Base-by-base conservation (phyloP, 2,329 filamentous ascomycete species). In the Laburnicola sp. region DNA sequence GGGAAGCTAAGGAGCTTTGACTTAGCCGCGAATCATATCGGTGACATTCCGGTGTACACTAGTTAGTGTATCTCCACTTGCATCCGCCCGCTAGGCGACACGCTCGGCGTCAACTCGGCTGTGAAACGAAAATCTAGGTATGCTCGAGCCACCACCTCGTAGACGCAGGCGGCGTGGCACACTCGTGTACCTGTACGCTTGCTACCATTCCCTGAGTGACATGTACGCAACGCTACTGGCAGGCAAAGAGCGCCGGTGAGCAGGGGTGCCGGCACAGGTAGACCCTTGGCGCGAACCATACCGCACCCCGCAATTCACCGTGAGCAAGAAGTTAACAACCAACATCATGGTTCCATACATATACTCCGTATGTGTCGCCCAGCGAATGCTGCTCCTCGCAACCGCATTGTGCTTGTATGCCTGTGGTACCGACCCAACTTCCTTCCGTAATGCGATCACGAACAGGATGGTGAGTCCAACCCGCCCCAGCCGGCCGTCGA, bases 401-500 rank as follows among this genome's bases (percentile, higher is more conserved):
- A 60, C 52, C 54, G 51, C 56, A 50, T 54, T 54, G 44, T 39
- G 52, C 43, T 22, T 50, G 16, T 1, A 16, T 56, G 23, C 52
- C 31, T 53, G 42, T 49, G 52, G 46, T 48, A 55, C 54, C 56
- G 60, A 60, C 57, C 23, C 47, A 54, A 21, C 50, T 36, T 45
- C 44, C 42, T 26, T 34, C 39, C 27, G 53, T 57, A 38, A 74
- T 74, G 70, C 69, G 71, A 53, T 74, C 71, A 63, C 65, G 71
- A 64, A 74, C 71, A 44, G 71, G 71, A 65, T 74, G 71, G 71
- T 66, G 65, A 60, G 68, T 61, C 21, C 27, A 53, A 42, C 28
- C n/a, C 27, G 9, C 41, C 16, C 16, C 16, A 34, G 37, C 45
- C 41, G 50, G 50, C 47, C 45, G 35, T 56, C 53, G 32, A 54